Evolutionary conservation across 2,329 filamentous ascomycete genomes (phyloP).

Genomic region (Colletotrichum sp.): DNA sequence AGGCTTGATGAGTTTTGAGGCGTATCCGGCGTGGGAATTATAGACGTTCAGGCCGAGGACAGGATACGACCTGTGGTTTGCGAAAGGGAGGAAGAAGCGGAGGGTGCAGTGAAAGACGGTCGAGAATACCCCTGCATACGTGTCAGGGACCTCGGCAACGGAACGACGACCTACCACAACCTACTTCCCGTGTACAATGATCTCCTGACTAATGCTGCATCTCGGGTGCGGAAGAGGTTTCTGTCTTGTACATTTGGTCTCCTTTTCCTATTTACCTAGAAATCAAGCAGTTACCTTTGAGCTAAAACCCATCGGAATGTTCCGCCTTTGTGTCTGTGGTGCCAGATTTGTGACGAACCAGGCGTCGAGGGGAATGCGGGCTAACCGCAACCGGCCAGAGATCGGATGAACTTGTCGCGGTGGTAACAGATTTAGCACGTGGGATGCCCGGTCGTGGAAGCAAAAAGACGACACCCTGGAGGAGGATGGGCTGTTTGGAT

Average conservation of each 20-base stretch:
- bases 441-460: neutral
- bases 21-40: slow-evolving; percentile 14
- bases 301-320: neutral
- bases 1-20: slow-evolving; percentile 14
- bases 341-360: neutral
- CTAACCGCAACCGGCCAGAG: neutral
- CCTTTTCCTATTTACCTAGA: slow-evolving; percentile 26
- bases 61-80: slow-evolving; percentile 11
- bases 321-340: neutral
- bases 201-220: slow-evolving; percentile 44
- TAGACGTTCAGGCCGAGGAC: slow-evolving; percentile 12
- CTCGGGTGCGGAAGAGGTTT: slow-evolving; percentile 32
- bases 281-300: slow-evolving; percentile 25
- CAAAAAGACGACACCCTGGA: neutral
- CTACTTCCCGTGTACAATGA: slow-evolving; percentile 47
- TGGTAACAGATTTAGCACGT: neutral
- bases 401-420: neutral
- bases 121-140: slow-evolving; percentile 9
- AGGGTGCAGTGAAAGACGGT: slow-evolving; percentile 14
- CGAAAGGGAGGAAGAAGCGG: slow-evolving; percentile 13
- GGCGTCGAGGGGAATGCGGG: neutral
- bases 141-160: neutral
- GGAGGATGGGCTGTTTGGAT: neutral
- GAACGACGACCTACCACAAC: slow-evolving; percentile 29
- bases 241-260: slow-evolving; percentile 33